Evolutionary conservation across 371 early-diverging fungal species (phyloP).

Genomic region (Syncephalis plumigaleata): DNA sequence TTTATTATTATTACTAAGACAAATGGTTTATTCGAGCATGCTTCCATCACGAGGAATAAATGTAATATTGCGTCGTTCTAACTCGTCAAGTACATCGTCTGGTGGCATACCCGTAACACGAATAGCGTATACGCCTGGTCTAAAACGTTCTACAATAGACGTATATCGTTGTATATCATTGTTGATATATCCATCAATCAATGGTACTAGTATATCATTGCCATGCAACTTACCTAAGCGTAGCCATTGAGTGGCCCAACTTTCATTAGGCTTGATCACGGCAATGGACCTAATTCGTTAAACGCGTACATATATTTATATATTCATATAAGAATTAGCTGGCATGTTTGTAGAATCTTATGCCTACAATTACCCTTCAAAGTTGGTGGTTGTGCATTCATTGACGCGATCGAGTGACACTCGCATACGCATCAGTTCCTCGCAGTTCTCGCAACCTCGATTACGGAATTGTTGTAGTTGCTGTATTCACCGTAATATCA

Average conservation of each 20-base stretch:
- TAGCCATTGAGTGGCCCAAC: conserved; percentile 87
- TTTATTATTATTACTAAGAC: neutral
- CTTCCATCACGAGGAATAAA: conserved; percentile 23
- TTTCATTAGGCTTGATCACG: conserved; percentile 55
- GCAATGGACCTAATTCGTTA: conserved; percentile 39
- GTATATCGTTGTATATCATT: neutral
- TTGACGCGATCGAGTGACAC: conserved; percentile 44
- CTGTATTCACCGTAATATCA: conserved; percentile 17
- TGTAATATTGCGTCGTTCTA: conserved; percentile 55
- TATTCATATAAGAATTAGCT: too few species aligned
- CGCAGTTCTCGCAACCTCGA: conserved; percentile 88
- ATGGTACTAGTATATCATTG: neutral
- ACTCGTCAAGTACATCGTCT: conserved; percentile 64
- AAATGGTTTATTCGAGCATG: neutral
- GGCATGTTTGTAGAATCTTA: neutral
- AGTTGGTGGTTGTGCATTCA: conserved; percentile 76
- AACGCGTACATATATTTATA: neutral
- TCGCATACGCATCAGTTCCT: conserved; percentile 58
- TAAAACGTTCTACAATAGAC: conserved; percentile 40
- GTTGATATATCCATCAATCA: neutral
- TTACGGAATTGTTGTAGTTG: conserved; percentile 56
- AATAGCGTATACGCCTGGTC: conserved; percentile 79
- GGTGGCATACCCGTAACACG: conserved; percentile 79
- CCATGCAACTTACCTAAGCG: conserved; percentile 31
- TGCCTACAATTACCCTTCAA: conserved; percentile 47